phyloP scores from a whole-genome alignment of 805 yeast species.

The Sporopachydermia lactativora region DNA sequence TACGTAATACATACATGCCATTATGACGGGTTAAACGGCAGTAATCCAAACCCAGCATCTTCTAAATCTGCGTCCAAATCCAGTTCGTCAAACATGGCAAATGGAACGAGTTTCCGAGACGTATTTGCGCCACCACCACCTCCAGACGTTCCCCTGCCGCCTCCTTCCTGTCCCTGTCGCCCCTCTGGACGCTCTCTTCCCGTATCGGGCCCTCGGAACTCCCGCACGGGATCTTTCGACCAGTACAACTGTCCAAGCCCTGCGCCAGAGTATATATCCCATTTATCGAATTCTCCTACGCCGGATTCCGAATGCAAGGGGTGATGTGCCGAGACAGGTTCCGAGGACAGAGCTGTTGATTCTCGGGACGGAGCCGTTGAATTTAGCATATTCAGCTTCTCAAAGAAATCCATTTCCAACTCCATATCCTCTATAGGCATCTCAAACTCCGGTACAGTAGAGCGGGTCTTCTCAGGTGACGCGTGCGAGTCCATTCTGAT shows the following conservation, averaged over 20 bases:
- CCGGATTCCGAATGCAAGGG: not conserved
- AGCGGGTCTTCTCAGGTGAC: not conserved
- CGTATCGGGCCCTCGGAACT: too few species aligned
- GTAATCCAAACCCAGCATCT: not conserved
- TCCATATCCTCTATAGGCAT: not conserved
- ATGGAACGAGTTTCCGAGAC: too few species aligned
- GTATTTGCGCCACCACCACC: too few species aligned
- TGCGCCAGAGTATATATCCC: not conserved
- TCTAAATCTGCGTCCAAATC: not conserved
- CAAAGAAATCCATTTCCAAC: not conserved
- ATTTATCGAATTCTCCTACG: not conserved
- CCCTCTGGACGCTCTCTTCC: too few species aligned
- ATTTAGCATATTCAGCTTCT: conserved; percentile 1
- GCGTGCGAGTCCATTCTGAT: not conserved
- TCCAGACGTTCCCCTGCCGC: too few species aligned
- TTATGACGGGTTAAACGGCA: not conserved
- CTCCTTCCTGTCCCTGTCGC: too few species aligned
- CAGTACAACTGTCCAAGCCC: too few species aligned
- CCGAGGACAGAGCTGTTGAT: not conserved
- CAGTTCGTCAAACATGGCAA: not conserved
- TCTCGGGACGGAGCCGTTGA: not conserved
- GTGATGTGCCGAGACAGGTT: not conserved
- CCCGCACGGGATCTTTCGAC: too few species aligned
- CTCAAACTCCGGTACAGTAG: not conserved
- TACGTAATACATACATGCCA: too few species aligned